Evolutionary conservation across 2,329 filamentous ascomycete species (phyloP).

Genomic region (Neoascochyta sp.): DNA sequence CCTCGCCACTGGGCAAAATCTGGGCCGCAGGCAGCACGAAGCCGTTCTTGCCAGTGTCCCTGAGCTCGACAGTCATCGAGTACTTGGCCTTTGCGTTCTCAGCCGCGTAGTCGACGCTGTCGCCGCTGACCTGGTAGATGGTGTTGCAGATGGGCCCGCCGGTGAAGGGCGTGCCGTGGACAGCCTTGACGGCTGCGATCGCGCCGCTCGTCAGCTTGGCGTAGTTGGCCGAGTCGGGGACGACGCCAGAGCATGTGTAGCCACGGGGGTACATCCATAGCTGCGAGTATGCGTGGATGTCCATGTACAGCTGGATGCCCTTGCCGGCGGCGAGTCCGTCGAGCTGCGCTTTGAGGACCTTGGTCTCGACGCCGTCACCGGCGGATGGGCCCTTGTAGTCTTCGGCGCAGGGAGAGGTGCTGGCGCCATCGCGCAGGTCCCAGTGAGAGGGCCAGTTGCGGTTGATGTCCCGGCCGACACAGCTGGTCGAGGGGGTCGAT

Average conservation of each 20-base stretch:
- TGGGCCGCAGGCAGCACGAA: constrained; percentile 50
- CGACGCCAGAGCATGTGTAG: constrained; percentile 52
- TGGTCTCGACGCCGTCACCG: constrained; percentile 37
- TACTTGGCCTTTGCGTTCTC: constrained; percentile 44
- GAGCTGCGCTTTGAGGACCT: constrained; percentile 47
- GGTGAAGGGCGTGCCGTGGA: constrained; percentile 47
- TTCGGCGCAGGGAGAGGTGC: constrained; percentile 35
- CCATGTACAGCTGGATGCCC: constrained; percentile 60
- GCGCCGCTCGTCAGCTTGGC: constrained; percentile 49
- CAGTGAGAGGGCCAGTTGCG: constrained; percentile 40
- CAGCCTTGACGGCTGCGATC: constrained; percentile 53
- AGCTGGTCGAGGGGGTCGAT: constrained; percentile 23
- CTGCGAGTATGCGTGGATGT: constrained; percentile 59
- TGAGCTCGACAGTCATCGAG: constrained; percentile 49
- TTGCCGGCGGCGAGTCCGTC: constrained; percentile 43
- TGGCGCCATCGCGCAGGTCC: constrained; percentile 30
- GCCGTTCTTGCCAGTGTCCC: constrained; percentile 48
- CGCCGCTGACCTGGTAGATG: constrained; percentile 56
- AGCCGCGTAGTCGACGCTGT: constrained; percentile 45
- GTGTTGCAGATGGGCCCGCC: constrained; percentile 55
- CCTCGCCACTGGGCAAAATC: constrained; percentile 47
- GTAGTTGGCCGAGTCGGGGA: constrained; percentile 49
- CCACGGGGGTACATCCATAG: constrained; percentile 55
- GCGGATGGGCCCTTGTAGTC: constrained; percentile 37
- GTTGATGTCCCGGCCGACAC: constrained; percentile 41